These are phyloP conservation scores for Rusavskia elegans DNA, from an alignment of 495 filamentous ascomycete genomes.

Conservation along the genomic window DNA sequence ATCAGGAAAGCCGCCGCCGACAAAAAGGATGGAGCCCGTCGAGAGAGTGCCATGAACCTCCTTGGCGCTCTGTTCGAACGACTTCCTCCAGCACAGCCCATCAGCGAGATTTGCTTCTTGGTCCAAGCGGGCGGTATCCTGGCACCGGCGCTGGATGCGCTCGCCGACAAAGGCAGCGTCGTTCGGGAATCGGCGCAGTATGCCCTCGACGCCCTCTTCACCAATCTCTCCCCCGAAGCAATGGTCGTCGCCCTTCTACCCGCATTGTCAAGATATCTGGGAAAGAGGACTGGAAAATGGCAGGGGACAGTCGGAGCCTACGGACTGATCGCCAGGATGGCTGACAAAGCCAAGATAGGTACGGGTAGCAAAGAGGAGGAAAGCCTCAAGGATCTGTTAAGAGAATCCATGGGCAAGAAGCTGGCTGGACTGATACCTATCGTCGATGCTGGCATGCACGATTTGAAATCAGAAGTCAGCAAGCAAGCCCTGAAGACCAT, in stretches of 20 bases:
- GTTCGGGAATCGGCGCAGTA: slow-evolving; percentile 89
- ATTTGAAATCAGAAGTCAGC: slow-evolving; percentile 77
- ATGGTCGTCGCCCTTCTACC: slow-evolving; percentile 67
- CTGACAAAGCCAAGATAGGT: slow-evolving; percentile 77
- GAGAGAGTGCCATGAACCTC: slow-evolving; percentile 91
- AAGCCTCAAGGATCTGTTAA: slow-evolving; percentile 67
- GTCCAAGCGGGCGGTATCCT: slow-evolving; percentile 64
- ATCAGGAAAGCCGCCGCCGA: slow-evolving; percentile 78
- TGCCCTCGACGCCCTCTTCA: slow-evolving; percentile 79
- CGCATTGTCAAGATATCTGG: slow-evolving; percentile 53
- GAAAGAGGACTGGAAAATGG: slow-evolving; percentile 78
- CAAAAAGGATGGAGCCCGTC: slow-evolving; percentile 77
- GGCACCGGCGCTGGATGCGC: slow-evolving; percentile 57
- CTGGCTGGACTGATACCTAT: slow-evolving; percentile 82
- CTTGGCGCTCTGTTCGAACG: slow-evolving; percentile 86
- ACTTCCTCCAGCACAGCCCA: slow-evolving; percentile 58
- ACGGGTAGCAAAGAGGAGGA: slow-evolving; percentile 66
- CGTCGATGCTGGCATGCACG: slow-evolving; percentile 88
- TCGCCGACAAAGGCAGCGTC: slow-evolving; percentile 79
- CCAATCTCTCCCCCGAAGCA: slow-evolving; percentile 60
- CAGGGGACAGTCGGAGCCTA: slow-evolving; percentile 83
- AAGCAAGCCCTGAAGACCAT: slow-evolving; percentile 85
- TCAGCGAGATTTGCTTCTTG: slow-evolving; percentile 69
- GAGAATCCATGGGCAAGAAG: slow-evolving; percentile 83
- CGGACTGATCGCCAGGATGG: slow-evolving; percentile 73